Conservation (phyloP, 768 basidiomycete species). For the Mycena capillaripes region DNA sequence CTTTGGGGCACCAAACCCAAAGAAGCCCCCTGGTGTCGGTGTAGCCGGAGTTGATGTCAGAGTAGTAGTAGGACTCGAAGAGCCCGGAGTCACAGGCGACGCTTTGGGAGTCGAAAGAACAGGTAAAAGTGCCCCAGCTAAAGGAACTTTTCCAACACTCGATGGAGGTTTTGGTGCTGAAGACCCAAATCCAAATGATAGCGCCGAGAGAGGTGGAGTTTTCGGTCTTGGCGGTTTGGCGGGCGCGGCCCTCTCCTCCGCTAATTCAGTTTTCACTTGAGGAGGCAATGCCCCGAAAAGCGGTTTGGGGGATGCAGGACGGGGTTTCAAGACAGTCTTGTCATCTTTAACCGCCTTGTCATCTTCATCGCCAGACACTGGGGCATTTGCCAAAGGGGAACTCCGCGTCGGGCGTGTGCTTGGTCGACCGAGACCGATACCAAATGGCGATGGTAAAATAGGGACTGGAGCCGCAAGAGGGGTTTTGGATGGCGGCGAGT, state of each 20-base stretch:
- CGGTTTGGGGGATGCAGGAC: slow-evolving; percentile 56
- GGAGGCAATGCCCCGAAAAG: slow-evolving; percentile 50
- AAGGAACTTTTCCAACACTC: slow-evolving; percentile 12
- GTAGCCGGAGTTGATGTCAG: slow-evolving; percentile 16
- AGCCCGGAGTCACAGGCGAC: slow-evolving; percentile 12
- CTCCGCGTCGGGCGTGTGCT: slow-evolving; percentile 80
- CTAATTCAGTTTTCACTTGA: slow-evolving; percentile 43
- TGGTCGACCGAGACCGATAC: slow-evolving; percentile 67
- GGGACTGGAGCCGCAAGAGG: slow-evolving; percentile 46
- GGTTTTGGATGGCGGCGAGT: slow-evolving; percentile 53
- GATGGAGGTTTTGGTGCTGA: slow-evolving; percentile 18
- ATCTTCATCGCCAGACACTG: slow-evolving; percentile 61
- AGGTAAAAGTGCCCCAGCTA: slow-evolving; percentile 25
- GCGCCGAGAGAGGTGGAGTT: slow-evolving; percentile 62
- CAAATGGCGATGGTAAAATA: slow-evolving; percentile 54
- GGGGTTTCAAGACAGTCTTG: slow-evolving; percentile 47
- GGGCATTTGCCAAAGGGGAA: slow-evolving; percentile 76
- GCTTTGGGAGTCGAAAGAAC: slow-evolving; percentile 10
- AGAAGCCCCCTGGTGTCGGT: slow-evolving; percentile 31
- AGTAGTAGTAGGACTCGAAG: neutral
- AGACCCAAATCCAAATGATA: slow-evolving; percentile 46
- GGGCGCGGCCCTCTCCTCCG: slow-evolving; percentile 38
- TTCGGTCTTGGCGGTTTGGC: slow-evolving; percentile 55
- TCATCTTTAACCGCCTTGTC: slow-evolving; percentile 44
- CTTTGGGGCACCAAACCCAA: slow-evolving; percentile 22